Percentiles rank a stretch among this genome's conserved stretches.
phyloP scores from a whole-genome alignment of 2,329 filamentous ascomycete genomes.

The Xylaria digitata region DNA sequence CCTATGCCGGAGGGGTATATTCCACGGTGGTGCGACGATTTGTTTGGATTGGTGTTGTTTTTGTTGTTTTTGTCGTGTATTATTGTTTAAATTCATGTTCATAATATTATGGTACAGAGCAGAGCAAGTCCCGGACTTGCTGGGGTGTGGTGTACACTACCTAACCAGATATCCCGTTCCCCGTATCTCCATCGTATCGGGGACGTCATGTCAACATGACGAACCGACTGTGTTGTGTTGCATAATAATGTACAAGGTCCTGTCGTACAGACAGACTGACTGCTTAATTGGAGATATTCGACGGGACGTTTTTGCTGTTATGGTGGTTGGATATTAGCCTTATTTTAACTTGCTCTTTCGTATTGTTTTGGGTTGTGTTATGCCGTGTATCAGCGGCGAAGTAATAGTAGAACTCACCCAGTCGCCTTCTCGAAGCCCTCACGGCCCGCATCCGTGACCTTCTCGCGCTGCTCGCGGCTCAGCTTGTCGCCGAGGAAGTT shows the following conservation, averaged over 20 bases:
- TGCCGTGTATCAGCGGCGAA: too few species aligned
- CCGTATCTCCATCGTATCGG: background rate
- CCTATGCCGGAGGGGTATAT: background rate
- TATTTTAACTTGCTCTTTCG: too few species aligned
- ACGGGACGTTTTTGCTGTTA: slow-evolving; percentile 54
- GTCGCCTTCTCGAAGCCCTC: slow-evolving; percentile 54
- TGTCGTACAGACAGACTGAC: background rate
- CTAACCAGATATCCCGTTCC: background rate
- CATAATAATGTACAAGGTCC: background rate
- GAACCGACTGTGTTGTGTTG: background rate
- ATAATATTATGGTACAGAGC: slow-evolving; percentile 1
- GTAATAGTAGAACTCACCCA: too few species aligned
- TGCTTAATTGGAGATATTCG: slow-evolving; percentile 52
- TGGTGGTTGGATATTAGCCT: background rate
- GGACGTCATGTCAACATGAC: background rate
- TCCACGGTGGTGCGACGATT: background rate
- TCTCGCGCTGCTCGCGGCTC: slow-evolving; percentile 44
- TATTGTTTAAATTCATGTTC: background rate
- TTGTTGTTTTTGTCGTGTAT: background rate
- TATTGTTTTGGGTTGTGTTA: too few species aligned
- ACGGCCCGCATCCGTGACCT: slow-evolving; percentile 49
- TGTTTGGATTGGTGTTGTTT: slow-evolving; percentile 2
- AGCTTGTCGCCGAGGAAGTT: slow-evolving; percentile 40
- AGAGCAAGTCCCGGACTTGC: background rate
- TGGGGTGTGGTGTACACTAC: background rate